Percentiles rank a stretch among this genome's conserved stretches.
phyloP scores from a whole-genome alignment of 2,329 filamentous ascomycete species.

The Hortaea werneckii region DNA sequence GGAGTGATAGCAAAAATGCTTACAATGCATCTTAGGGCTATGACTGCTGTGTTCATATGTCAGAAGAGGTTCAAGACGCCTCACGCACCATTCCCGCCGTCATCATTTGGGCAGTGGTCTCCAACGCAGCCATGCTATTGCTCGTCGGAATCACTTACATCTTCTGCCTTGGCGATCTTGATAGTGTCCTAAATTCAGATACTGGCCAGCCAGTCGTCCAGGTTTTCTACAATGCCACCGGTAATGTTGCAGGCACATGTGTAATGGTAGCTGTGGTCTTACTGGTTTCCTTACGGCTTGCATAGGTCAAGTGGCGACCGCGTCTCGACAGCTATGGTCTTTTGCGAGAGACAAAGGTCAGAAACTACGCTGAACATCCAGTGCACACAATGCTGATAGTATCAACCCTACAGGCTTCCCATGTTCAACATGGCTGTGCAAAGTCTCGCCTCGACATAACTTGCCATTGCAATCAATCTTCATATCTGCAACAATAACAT shows the following conservation, averaged over 20 bases:
- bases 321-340: slow-evolving; percentile 28
- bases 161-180: slow-evolving; percentile 20
- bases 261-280: slow-evolving; percentile 25
- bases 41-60: slow-evolving; percentile 18
- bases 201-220: slow-evolving; percentile 9
- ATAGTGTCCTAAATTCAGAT: neutral
- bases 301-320: slow-evolving; percentile 28
- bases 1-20: neutral
- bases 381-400: neutral
- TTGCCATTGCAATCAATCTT: slow-evolving; percentile 18
- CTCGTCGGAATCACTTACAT: slow-evolving; percentile 21
- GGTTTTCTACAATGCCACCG: slow-evolving; percentile 27
- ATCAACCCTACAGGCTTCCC: slow-evolving; percentile 1
- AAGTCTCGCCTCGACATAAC: slow-evolving; percentile 7
- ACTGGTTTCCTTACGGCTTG: slow-evolving; percentile 22
- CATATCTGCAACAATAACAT: slow-evolving; percentile 12
- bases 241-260: slow-evolving; percentile 21
- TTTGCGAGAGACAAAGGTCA: slow-evolving; percentile 5
- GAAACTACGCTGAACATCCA: neutral
- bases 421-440: neutral
- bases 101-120: slow-evolving; percentile 12
- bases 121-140: slow-evolving; percentile 17
- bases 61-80: slow-evolving; percentile 17
- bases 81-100: slow-evolving; percentile 10
- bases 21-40: slow-evolving; percentile 10